Evolutionary conservation across 768 basidiomycete genomes (phyloP), one percentile per base, ranked within the genome.

Genomic region (Lactarius vividus): DNA sequence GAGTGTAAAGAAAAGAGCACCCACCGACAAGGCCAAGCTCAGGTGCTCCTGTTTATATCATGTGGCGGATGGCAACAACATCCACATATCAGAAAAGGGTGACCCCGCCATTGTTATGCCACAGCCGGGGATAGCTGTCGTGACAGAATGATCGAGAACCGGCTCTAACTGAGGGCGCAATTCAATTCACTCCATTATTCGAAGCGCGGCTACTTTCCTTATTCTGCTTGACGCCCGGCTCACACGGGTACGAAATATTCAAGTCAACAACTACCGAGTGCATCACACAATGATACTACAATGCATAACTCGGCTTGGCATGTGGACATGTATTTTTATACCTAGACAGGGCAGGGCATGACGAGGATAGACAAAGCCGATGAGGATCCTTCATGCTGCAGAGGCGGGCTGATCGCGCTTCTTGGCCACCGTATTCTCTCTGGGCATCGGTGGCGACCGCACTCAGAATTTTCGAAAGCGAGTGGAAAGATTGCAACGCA

Each of bases 401-500:
- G 83, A 80, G 70, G 84, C 78, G 42, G 84, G 83, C 80, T 71
- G 83, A 76, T 79, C 84, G 88, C 77, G 79, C 85, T 94, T 95
- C 81, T 87, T 89, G n/a, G 94, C 94, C 57, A 84, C 83, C 23
- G 89, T 92, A 79, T 95, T 94, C 82, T 96, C 94, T 76, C 94
- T 92, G 75, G 42, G 59, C 39, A 40, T 39, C 55, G 40, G 49
- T 67, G 59, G 58, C 40, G 56, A 46, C 46, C 4, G 6, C 13
- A 57, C 37, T 52, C 49, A 61, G 40, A 29, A 52, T 20, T 53
- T 31, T 31, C 28, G 29, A 62, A n/a, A 46, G 39, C 59, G 33
- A 52, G 4, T 16, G 26, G 58, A 62, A 31, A 58, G 37, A 46
- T 29, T 23, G 23, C 31, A 31, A 62, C 84, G 59, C 66, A 92